These are phyloP conservation scores for Ganoderma sinense DNA, from an alignment of 1,284 basidiomycete species.

Conservation along the genomic window DNA sequence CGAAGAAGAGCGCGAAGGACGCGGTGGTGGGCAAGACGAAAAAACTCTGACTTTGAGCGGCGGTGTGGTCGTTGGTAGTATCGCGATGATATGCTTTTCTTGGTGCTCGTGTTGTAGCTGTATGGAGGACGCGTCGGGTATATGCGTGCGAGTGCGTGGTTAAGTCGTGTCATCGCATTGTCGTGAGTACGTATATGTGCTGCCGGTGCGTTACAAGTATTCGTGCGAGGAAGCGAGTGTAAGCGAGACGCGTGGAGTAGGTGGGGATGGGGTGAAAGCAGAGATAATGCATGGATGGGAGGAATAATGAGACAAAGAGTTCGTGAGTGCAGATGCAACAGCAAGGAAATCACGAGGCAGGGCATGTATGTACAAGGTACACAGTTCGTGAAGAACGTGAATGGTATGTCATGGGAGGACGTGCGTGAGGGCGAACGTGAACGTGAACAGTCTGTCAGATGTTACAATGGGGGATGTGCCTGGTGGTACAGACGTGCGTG, in stretches of 20 bases:
- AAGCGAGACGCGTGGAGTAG: no score
- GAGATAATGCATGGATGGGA: not conserved
- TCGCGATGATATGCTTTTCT: not conserved
- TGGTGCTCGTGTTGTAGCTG: not conserved
- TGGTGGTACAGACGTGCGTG: slow-evolving; percentile 22
- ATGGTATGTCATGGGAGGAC: not conserved
- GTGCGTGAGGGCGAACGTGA: not conserved
- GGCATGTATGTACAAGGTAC: not conserved
- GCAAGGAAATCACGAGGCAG: not conserved
- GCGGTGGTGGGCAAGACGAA: slow-evolving; percentile 52
- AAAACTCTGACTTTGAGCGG: slow-evolving; percentile 27
- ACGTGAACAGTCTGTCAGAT: slow-evolving; percentile 12
- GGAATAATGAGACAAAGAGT: not conserved
- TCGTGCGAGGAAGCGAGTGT: not conserved
- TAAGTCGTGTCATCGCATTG: slow-evolving; percentile 1
- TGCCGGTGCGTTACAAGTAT: slow-evolving; percentile 5
- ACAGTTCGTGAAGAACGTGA: slow-evolving; percentile 16
- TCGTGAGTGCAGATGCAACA: slow-evolving; percentile 5
- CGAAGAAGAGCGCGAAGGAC: slow-evolving; percentile 59
- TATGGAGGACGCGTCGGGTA: not conserved
- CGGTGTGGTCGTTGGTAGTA: not conserved
- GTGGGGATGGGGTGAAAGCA: not conserved
- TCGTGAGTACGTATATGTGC: not conserved
- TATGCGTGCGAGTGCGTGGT: not conserved
- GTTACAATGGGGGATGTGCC: slow-evolving; percentile 11